Percentiles rank a stretch among this genome's conserved stretches.
phyloP scores from a whole-genome alignment of 371 early-diverging fungal genomes.

The Mucor sp. region DNA sequence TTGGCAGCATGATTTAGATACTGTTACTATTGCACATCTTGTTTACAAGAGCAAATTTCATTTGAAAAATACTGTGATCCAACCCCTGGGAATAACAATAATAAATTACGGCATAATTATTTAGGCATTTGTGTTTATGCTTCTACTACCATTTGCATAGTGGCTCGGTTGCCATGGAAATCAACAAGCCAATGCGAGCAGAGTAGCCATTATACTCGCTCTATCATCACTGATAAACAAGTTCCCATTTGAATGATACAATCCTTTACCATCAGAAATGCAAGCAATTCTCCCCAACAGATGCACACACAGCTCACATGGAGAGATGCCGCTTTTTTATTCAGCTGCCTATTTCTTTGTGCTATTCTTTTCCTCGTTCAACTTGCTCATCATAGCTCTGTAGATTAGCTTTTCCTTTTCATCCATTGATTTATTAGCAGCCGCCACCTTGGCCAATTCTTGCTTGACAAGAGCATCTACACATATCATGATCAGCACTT shows the following conservation, averaged over 20 bases:
- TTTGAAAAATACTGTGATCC: background rate
- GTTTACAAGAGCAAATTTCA: background rate
- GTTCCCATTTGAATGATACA: background rate
- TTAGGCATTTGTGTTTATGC: background rate
- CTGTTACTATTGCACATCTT: background rate
- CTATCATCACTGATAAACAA: background rate
- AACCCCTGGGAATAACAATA: background rate
- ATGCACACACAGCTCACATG: background rate
- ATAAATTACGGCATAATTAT: no score
- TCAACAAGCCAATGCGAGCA: background rate
- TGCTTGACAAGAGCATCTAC: constrained; percentile 36
- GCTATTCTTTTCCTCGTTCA: constrained; percentile 19
- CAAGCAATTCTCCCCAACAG: background rate
- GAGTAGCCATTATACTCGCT: no score
- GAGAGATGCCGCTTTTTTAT: background rate
- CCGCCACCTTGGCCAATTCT: constrained; percentile 53
- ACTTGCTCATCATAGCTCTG: constrained; percentile 35
- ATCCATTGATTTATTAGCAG: constrained; percentile 22
- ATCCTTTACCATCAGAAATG: background rate
- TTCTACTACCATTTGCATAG: background rate
- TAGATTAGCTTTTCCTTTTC: constrained; percentile 31
- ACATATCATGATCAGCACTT: background rate
- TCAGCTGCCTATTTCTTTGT: background rate
- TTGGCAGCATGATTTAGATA: background rate
- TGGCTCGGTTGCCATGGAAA: background rate